These are phyloP conservation scores for Corchorus olitorius DNA, from an alignment of 345 rosid genomes.

Conservation along the genomic window DNA sequence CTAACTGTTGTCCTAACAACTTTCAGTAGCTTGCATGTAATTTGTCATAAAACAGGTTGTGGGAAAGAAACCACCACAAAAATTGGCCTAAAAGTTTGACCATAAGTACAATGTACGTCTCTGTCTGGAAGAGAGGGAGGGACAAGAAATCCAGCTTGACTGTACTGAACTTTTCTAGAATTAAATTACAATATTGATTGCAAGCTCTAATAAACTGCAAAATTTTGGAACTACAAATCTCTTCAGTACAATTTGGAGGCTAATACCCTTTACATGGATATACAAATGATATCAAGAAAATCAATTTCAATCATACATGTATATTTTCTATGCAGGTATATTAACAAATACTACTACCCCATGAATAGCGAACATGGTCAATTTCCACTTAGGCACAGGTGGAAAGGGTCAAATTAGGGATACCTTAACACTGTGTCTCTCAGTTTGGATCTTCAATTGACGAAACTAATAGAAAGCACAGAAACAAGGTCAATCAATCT, in stretches of 20 bases:
- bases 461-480: background rate
- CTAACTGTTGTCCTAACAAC: background rate
- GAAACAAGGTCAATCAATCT: constrained; percentile 34
- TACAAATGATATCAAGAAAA: background rate
- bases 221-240: constrained; percentile 5
- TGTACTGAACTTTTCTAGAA: background rate
- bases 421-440: constrained; percentile 3
- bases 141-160: background rate
- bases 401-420: constrained; percentile 19
- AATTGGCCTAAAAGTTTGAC: background rate
- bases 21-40: background rate
- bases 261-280: constrained; percentile 9
- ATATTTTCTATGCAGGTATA: constrained; percentile 10
- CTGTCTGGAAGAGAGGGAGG: background rate
- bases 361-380: background rate
- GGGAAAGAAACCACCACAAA: background rate
- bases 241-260: constrained; percentile 17
- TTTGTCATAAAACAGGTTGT: background rate
- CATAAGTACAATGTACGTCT: background rate
- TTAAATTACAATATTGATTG: background rate
- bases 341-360: background rate
- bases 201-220: background rate
- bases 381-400: constrained; percentile 2
- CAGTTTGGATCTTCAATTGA: constrained; percentile 15
- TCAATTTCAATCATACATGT: constrained; percentile 6